Evolutionary conservation across 441 rosid species (phyloP).

Genomic region (Erysimum pusillum): DNA sequence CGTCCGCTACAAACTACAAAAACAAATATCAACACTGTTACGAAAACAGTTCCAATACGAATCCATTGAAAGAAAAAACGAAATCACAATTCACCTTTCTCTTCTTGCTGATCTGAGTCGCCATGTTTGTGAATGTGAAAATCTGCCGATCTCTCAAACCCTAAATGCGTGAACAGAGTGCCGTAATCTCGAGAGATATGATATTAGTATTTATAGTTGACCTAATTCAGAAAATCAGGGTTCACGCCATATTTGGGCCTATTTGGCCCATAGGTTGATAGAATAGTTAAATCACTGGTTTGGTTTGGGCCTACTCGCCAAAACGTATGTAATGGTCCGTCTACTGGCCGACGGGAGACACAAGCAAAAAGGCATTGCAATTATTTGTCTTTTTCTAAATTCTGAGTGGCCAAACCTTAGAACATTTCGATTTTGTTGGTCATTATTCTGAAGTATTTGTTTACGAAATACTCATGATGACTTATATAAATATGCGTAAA

Average conservation of each 20-base stretch:
- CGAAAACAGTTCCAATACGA: not conserved
- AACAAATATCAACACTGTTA: not conserved
- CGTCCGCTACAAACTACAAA: conserved; percentile 76
- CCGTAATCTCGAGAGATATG: not conserved
- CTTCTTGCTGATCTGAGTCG: conserved; percentile 42
- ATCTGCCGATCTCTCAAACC: conserved; percentile 4
- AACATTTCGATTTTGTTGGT: too few species aligned
- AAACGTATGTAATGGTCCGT: too few species aligned
- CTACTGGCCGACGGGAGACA: too few species aligned
- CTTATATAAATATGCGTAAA: too few species aligned
- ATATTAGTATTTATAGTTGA: conserved; percentile 17
- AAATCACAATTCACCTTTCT: conserved; percentile 32
- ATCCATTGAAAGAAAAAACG: not conserved
- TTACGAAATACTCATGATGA: too few species aligned
- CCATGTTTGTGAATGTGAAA: conserved; percentile 1
- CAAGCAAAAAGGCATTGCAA: too few species aligned
- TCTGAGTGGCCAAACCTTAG: too few species aligned
- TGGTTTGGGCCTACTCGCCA: conserved; percentile 4
- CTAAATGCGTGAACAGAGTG: not conserved
- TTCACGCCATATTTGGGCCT: not conserved
- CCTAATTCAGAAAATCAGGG: conserved; percentile 16
- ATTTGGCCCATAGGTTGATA: not conserved
- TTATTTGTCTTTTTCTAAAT: too few species aligned
- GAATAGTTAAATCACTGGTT: not conserved
- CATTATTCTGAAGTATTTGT: too few species aligned